Evolutionary conservation across 306 rosid species (phyloP), one percentile per base, ranked within the genome.

Genomic region (Medicago lupulina): DNA sequence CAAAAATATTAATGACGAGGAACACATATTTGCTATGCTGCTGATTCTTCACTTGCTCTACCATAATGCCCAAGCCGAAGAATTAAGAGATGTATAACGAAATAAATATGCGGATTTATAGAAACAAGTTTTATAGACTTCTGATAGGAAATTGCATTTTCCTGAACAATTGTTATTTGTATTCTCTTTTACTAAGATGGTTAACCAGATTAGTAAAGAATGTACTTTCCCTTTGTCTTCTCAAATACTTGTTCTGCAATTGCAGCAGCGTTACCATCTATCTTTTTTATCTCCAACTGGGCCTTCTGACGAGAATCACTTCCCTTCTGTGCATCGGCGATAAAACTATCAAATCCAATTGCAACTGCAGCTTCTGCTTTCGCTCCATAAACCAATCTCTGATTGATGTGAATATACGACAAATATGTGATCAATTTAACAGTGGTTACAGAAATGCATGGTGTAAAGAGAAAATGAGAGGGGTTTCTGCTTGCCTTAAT

Each of bases 371-470:
- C 95, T 73, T 91, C 96, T 28, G 96, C 97, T 83, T 92, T 59
- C 9, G 96, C 98, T 61, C 97, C 97, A 39, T 92, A 94, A 36
- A 90, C 97, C 88, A 94, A 70, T 80, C 98, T 89, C 98, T 93
- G 94, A 44, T 55, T 43, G n/a, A 81, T 49, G 53, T 6, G 34
- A 63, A 64, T 4, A 17, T 13, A 21, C 25, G 34, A 15, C 63
- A 67, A 5, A 9, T 21, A 65, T 9, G 23, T 43, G 31, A 44
- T 18, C 75, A 39, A 16, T 47, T 54, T 16, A 38, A 44, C 17
- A 36, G 13, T 47, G 50, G 8, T 31, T 75, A 55, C 36, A 17
- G 47, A 71, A 38, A 40, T 7, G 18, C 31, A 67, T 54, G 73
- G 16, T n/a, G 18, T 14, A 34, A 70, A 16, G 25, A 80, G 9